Evolutionary conservation across 169 alveolate species (phyloP).

Genomic region (Babesia ovis): DNA sequence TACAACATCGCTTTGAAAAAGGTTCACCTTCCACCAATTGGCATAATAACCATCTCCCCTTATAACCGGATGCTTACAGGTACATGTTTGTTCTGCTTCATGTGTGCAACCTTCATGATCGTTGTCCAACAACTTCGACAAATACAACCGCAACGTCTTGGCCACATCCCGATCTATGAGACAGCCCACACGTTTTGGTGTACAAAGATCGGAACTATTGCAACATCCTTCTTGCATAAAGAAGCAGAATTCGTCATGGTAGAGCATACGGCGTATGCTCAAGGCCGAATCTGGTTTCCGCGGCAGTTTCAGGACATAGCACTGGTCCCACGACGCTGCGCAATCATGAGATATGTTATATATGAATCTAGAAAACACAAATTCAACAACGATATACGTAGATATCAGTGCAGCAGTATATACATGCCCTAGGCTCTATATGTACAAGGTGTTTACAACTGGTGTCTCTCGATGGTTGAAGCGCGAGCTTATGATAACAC

Average conservation of each 20-base stretch:
- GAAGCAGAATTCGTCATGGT: conserved; percentile 26
- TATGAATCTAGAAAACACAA: too few species aligned
- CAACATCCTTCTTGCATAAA: conserved; percentile 33
- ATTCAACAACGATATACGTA: too few species aligned
- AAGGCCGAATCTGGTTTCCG: conserved; percentile 29
- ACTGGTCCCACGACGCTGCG: conserved; percentile 34
- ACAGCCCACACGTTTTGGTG: conserved; percentile 28
- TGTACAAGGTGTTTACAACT: too few species aligned
- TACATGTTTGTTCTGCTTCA: neutral
- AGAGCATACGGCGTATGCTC: conserved; percentile 27
- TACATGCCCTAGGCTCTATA: too few species aligned
- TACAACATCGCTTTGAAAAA: conserved; percentile 7
- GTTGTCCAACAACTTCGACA: conserved; percentile 21
- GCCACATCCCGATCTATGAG: conserved; percentile 23
- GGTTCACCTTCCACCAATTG: neutral
- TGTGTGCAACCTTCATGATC: neutral
- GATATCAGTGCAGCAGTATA: too few species aligned
- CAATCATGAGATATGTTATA: too few species aligned
- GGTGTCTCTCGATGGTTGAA: too few species aligned
- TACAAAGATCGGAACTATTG: conserved; percentile 14
- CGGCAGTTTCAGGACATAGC: conserved; percentile 30
- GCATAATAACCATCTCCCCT: neutral
- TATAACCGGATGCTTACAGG: neutral
- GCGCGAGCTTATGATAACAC: too few species aligned
- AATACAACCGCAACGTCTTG: conserved; percentile 2